Evolutionary conservation across 768 basidiomycete genomes (phyloP).

Genomic region (Boletellus ananiceps): DNA sequence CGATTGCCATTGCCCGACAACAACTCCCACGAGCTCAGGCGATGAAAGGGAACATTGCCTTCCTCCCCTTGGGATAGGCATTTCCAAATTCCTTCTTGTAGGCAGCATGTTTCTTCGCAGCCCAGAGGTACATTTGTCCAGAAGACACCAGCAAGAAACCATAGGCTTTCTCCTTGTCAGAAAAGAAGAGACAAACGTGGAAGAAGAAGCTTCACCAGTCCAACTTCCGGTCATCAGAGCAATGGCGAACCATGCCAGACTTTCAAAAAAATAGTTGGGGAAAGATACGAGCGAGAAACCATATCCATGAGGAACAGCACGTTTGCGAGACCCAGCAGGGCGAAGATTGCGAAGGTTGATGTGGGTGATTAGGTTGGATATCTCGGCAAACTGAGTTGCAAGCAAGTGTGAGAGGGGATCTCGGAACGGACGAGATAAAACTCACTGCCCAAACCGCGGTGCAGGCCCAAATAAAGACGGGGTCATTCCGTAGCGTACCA

Average conservation of each 20-base stretch:
- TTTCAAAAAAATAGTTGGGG: slow-evolving; percentile 96
- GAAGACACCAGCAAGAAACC: slow-evolving; percentile 61
- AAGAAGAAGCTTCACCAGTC: slow-evolving; percentile 48
- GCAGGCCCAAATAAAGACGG: slow-evolving; percentile 62
- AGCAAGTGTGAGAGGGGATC: background rate
- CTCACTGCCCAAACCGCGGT: slow-evolving; percentile 73
- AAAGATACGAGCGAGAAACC: slow-evolving; percentile 84
- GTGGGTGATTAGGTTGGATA: slow-evolving; percentile 84
- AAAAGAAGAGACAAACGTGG: background rate
- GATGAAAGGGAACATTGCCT: slow-evolving; percentile 71
- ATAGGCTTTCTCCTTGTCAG: slow-evolving; percentile 38
- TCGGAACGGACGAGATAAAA: slow-evolving; percentile 13
- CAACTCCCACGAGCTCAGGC: slow-evolving; percentile 10
- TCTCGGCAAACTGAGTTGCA: slow-evolving; percentile 62
- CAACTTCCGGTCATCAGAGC: slow-evolving; percentile 73
- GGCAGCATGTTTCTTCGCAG: slow-evolving; percentile 79
- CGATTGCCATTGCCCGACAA: background rate
- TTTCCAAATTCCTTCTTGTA: slow-evolving; percentile 95
- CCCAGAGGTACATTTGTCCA: slow-evolving; percentile 81
- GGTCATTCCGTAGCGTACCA: slow-evolving; percentile 60
- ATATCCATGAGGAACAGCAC: slow-evolving; percentile 89
- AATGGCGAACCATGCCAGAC: slow-evolving; percentile 67
- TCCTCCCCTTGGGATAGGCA: slow-evolving; percentile 70
- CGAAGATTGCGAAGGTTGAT: slow-evolving; percentile 79
- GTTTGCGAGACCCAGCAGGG: slow-evolving; percentile 68